Conservation (phyloP, 495 filamentous ascomycete genomes). For the Penicillium daleae region DNA sequence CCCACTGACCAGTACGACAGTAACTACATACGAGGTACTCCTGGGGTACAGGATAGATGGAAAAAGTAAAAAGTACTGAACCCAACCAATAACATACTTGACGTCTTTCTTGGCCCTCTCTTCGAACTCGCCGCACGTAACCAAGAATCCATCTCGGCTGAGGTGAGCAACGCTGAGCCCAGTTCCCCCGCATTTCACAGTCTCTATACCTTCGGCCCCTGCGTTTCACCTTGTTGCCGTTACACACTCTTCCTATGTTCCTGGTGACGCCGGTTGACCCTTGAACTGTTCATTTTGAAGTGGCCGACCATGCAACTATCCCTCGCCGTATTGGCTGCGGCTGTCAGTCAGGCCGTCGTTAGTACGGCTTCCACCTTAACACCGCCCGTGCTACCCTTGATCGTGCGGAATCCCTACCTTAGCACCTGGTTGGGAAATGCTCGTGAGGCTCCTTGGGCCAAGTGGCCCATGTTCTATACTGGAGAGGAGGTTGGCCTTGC, state of each 20-base stretch:
- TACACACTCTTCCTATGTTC: conserved; percentile 16
- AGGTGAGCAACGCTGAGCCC: conserved; percentile 7
- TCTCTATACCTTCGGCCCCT: conserved; percentile 22
- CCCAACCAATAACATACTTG: neutral
- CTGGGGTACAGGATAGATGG: neutral
- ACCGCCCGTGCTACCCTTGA: conserved; percentile 83
- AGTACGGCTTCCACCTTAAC: conserved; percentile 55
- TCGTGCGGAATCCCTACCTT: conserved; percentile 90
- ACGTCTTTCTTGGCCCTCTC: neutral
- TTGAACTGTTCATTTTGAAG: conserved; percentile 7
- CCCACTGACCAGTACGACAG: no score
- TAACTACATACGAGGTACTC: no score
- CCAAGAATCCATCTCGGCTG: conserved; percentile 9
- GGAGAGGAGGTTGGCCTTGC: conserved; percentile 84
- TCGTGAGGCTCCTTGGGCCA: conserved; percentile 80
- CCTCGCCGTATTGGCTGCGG: conserved; percentile 38
- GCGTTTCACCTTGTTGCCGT: conserved; percentile 13
- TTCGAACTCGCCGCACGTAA: neutral
- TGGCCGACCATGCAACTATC: conserved; percentile 39
- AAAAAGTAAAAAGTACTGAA: neutral
- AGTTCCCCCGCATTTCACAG: conserved; percentile 33
- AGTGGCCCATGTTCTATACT: conserved; percentile 96
- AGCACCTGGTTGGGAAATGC: conserved; percentile 85
- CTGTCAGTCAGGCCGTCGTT: conserved; percentile 41
- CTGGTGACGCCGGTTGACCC: conserved; percentile 1